These are phyloP conservation scores for Penicillium simplicissimum DNA, from an alignment of 495 filamentous ascomycete species.

Conservation along the genomic window DNA sequence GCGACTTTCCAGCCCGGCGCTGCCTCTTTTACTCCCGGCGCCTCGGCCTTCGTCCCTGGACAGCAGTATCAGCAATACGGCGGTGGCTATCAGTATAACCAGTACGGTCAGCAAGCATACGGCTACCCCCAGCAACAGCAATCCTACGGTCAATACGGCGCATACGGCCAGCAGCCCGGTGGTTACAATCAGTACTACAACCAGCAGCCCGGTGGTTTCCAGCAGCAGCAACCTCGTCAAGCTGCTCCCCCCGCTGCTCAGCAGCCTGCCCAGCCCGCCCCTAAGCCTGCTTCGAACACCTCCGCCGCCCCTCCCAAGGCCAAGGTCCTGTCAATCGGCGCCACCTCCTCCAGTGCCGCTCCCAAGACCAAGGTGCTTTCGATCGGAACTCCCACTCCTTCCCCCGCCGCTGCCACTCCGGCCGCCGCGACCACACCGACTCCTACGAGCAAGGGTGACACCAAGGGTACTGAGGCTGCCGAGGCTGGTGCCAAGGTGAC, in stretches of 20 bases:
- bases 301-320: slow-evolving; percentile 38
- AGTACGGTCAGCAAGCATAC: slow-evolving; percentile 49
- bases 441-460: slow-evolving; percentile 52
- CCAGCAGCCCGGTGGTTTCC: slow-evolving; percentile 52
- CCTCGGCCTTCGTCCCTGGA: slow-evolving; percentile 74
- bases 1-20: slow-evolving; percentile 71
- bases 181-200: slow-evolving; percentile 65
- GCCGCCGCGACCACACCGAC: slow-evolving; percentile 54
- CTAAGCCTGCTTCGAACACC: slow-evolving; percentile 32
- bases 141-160: slow-evolving; percentile 49
- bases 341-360: slow-evolving; percentile 48
- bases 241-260: slow-evolving; percentile 39
- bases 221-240: slow-evolving; percentile 44
- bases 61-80: slow-evolving; percentile 58
- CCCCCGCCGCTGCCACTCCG: slow-evolving; percentile 43
- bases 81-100: slow-evolving; percentile 37
- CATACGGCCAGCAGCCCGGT: slow-evolving; percentile 47
- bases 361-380: slow-evolving; percentile 72
- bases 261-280: slow-evolving; percentile 40
- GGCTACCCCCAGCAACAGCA: slow-evolving; percentile 27
- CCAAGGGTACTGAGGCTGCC: slow-evolving; percentile 50
- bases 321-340: slow-evolving; percentile 37
- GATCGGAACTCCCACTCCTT: slow-evolving; percentile 52
- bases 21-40: slow-evolving; percentile 77
- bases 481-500: slow-evolving; percentile 67